A percentile compares a stretch with the other conserved stretches of the same genome.
Conservation (phyloP, 2,329 filamentous ascomycete species). For the Calonectria montana region DNA sequence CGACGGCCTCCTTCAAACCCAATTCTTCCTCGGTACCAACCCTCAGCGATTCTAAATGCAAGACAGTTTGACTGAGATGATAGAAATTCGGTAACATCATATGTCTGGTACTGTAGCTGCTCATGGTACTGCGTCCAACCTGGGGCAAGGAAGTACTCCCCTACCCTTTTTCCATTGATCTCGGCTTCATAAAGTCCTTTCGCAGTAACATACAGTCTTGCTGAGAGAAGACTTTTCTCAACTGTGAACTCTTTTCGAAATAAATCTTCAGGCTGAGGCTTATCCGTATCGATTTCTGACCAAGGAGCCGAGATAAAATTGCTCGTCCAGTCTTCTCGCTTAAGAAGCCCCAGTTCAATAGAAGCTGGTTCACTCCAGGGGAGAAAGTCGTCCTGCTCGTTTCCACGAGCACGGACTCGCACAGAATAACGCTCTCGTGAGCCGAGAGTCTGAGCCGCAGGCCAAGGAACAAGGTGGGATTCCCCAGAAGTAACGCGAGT, state of each 20-base stretch:
- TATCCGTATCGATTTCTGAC: constrained; percentile 26
- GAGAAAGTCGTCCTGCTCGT: background rate
- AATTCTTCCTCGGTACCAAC: constrained; percentile 60
- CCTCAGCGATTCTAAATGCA: constrained; percentile 54
- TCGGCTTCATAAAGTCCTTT: constrained; percentile 58
- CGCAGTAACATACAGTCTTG: constrained; percentile 57
- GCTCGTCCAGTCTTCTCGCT: constrained; percentile 44
- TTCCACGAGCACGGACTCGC: constrained; percentile 21
- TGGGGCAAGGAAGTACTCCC: constrained; percentile 56
- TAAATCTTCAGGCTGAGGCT: constrained; percentile 36
- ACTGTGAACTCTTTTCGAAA: constrained; percentile 23
- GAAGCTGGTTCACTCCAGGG: constrained; percentile 26
- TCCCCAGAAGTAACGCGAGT: constrained; percentile 6
- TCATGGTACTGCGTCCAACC: constrained; percentile 63
- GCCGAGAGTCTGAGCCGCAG: constrained; percentile 11
- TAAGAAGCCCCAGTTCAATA: constrained; percentile 48
- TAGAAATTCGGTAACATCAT: constrained; percentile 59
- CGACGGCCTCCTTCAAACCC: constrained; percentile 38
- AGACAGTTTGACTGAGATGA: constrained; percentile 25
- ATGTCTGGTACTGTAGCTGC: constrained; percentile 61
- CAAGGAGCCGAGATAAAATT: constrained; percentile 41
- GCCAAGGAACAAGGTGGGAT: constrained; percentile 27
- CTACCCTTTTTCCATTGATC: constrained; percentile 56
- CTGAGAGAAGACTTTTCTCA: constrained; percentile 28
- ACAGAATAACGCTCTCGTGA: constrained; percentile 26